Base-by-base conservation (phyloP, 305 asterid species). In the Caryopteris hybrid region DNA sequence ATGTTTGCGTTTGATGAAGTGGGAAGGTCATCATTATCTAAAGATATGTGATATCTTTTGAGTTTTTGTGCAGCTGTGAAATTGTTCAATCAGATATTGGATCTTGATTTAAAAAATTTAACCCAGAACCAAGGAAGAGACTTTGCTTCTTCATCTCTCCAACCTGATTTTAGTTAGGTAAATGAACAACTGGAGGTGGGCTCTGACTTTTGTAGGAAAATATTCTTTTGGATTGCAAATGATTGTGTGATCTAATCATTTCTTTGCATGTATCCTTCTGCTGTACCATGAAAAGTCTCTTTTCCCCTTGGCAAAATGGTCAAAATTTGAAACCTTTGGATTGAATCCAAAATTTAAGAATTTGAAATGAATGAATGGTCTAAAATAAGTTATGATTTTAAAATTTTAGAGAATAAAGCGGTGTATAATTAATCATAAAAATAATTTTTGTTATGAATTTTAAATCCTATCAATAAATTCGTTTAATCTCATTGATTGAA, bases 161-260 rank as follows among this genome's bases (percentile, higher is more conserved):
- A 34, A 60, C 74, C 63, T 42, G 62, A 62, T 70, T 6, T 47
- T 57, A 63, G 68, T 75, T 75, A 56, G 79, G 73, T 70, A 41
- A 69, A 56, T 38, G 33, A 42, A 66, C 75, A 64, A 64, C 69
- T 57, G 68, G 43, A 70, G 13, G 25, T 61, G 53, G 13, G 42
- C 23, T 70, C 68, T 63, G 68, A 47, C 47, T 47, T 61, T 21
- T 62, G 48, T 5, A 34, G 55, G 7, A 34, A 33, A 29, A 27
- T 18, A 25, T n/a, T 39, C 12, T 10, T 31, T 18, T 43, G 20
- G 29, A 54, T 68, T 41, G 8, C 59, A 47, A 20, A 58, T 75
- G n/a, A 69, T 69, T 47, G 64, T 55, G 17, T 31, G 51, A 54
- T 55, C 48, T 61, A 38, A 36, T 3, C 46, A 22, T 47, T 38